Conservation (phyloP, 805 yeast species). For the Ogataea henricii region DNA sequence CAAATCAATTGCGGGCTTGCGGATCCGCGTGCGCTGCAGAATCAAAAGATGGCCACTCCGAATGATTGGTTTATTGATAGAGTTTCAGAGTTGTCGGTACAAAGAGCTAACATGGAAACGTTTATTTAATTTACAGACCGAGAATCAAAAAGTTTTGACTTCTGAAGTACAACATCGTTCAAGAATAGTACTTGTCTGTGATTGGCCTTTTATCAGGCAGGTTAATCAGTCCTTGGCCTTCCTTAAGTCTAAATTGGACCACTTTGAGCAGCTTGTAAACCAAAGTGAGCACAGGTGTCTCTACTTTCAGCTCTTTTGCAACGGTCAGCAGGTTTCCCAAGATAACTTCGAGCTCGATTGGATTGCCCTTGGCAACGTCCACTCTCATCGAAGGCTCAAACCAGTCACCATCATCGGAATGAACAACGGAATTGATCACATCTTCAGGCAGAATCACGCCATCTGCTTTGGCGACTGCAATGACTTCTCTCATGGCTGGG, state of each 20-base stretch:
- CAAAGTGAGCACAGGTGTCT: constrained; percentile 59
- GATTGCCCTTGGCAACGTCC: constrained; percentile 61
- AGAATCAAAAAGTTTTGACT: background rate
- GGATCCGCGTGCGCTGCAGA: constrained; percentile 1
- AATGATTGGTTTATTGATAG: background rate
- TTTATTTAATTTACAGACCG: no score
- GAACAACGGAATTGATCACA: constrained; percentile 50
- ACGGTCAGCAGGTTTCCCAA: constrained; percentile 62
- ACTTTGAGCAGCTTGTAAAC: constrained; percentile 61
- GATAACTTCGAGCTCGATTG: constrained; percentile 71
- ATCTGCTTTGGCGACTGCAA: constrained; percentile 68
- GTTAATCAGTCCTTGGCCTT: constrained; percentile 47
- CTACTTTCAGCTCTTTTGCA: constrained; percentile 49
- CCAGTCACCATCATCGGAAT: constrained; percentile 56
- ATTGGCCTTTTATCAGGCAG: constrained; percentile 47
- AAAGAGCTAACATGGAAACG: no score
- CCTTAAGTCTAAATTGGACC: constrained; percentile 63
- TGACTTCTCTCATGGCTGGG: constrained; percentile 71
- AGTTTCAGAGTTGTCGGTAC: background rate
- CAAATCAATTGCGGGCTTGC: constrained; percentile 2
- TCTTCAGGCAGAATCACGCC: constrained; percentile 54
- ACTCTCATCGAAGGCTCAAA: constrained; percentile 74
- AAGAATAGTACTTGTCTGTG: constrained; percentile 11
- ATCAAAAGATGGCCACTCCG: constrained; percentile 1
- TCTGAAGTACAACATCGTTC: background rate